These are phyloP conservation scores for Starmerella tilneyi DNA, from an alignment of 805 yeast genomes.

Conservation along the genomic window DNA sequence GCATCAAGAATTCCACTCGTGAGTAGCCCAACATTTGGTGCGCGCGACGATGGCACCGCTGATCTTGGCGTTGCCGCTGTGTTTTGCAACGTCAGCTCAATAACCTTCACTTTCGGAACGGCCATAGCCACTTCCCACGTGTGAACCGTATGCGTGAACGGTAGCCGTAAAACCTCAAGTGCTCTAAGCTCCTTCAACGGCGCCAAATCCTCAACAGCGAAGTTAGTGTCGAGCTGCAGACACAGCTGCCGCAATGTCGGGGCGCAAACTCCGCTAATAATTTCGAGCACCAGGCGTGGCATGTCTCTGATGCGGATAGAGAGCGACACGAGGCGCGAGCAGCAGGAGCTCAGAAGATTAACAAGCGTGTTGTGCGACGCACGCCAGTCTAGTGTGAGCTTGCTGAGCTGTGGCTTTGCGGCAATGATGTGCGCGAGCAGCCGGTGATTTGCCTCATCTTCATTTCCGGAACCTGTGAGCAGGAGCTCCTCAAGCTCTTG, in stretches of 20 bases:
- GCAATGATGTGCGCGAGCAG: constrained; percentile 11
- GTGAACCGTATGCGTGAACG: constrained; percentile 17
- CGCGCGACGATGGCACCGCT: constrained; percentile 3
- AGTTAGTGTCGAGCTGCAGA: constrained; percentile 13
- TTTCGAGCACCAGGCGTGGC: constrained; percentile 9
- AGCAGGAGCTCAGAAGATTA: constrained; percentile 11
- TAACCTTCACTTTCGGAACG: constrained; percentile 13
- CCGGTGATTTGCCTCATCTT: constrained; percentile 13
- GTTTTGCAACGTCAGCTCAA: constrained; percentile 12
- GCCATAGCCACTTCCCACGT: constrained; percentile 20
- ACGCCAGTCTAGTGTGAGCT: constrained; percentile 19
- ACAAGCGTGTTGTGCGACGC: constrained; percentile 10
- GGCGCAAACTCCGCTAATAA: constrained; percentile 5
- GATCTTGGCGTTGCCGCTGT: not conserved
- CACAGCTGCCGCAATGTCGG: constrained; percentile 12
- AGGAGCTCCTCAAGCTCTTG: constrained; percentile 14
- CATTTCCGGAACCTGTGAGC: constrained; percentile 16
- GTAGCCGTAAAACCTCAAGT: constrained; percentile 16
- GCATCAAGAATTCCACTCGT: constrained; percentile 21
- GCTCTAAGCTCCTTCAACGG: constrained; percentile 9
- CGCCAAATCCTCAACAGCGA: constrained; percentile 15
- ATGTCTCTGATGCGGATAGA: constrained; percentile 11
- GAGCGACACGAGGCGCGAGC: constrained; percentile 11
- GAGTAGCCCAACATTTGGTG: constrained; percentile 16
- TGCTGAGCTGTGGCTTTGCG: constrained; percentile 12